Evolutionary conservation across 1,139 yeast species (phyloP).

Genomic region (Saccharomycopsis hybrid): DNA sequence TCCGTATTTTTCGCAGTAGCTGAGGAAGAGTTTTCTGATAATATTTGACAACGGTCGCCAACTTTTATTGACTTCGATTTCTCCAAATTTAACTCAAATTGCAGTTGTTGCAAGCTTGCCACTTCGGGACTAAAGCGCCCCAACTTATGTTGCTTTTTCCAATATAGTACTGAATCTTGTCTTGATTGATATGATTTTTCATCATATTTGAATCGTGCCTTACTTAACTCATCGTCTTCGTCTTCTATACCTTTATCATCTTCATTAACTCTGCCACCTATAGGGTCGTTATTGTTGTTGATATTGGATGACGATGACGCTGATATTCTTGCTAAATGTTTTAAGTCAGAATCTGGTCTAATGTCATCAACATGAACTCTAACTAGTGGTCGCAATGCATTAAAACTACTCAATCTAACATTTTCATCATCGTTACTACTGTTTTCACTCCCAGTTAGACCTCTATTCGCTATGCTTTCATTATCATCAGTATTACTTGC

Average conservation of each 20-base stretch:
- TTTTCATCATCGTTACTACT: slow-evolving; percentile 21
- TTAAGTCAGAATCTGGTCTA: slow-evolving; percentile 44
- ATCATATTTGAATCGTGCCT: slow-evolving; percentile 43
- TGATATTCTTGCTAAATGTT: slow-evolving; percentile 35
- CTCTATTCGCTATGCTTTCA: no score
- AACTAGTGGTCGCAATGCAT: slow-evolving; percentile 32
- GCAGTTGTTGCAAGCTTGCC: slow-evolving; percentile 28
- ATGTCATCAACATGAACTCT: slow-evolving; percentile 51
- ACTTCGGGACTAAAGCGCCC: slow-evolving; percentile 66
- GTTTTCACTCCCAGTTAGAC: neutral
- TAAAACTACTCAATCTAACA: slow-evolving; percentile 23
- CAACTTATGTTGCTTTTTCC: slow-evolving; percentile 63
- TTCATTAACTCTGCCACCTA: slow-evolving; percentile 33
- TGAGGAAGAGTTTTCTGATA: slow-evolving; percentile 1
- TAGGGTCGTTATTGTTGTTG: slow-evolving; percentile 18
- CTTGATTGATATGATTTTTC: slow-evolving; percentile 64
- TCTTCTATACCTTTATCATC: slow-evolving; percentile 30
- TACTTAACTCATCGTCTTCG: slow-evolving; percentile 28
- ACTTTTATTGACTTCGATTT: slow-evolving; percentile 28
- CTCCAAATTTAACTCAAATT: slow-evolving; percentile 29
- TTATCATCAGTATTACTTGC: neutral
- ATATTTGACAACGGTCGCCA: slow-evolving; percentile 26
- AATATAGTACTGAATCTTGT: slow-evolving; percentile 57
- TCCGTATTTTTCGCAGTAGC: slow-evolving; percentile 40
- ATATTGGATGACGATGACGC: no score